Percentiles rank a stretch among this genome's conserved stretches.
Conservation (phyloP, 768 basidiomycete species). For the Boletus reticulatus region DNA sequence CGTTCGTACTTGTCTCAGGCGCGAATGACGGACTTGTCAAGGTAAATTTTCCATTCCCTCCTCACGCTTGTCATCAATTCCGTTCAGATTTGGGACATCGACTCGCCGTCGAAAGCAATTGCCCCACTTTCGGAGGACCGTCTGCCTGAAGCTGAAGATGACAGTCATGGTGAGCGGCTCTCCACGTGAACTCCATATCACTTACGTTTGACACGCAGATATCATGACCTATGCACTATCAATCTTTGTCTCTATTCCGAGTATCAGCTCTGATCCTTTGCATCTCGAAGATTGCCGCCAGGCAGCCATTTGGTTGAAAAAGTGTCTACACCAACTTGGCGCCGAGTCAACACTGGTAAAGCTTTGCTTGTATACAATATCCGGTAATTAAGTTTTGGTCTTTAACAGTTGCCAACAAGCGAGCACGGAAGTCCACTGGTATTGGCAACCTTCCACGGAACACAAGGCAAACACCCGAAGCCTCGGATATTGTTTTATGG, state of each 20-base stretch:
- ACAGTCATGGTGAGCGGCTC: constrained; percentile 19
- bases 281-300: constrained; percentile 90
- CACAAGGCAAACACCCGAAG: constrained; percentile 53
- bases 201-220: constrained; percentile 39
- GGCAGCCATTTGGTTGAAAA: constrained; percentile 89
- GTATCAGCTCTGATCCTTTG: constrained; percentile 66
- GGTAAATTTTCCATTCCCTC: constrained; percentile 37
- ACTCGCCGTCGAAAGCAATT: constrained; percentile 17
- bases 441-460: constrained; percentile 80
- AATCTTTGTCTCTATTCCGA: constrained; percentile 85
- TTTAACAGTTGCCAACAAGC: constrained; percentile 65
- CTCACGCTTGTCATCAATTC: neutral
- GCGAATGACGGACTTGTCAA: constrained; percentile 87
- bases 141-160: constrained; percentile 12
- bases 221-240: constrained; percentile 76
- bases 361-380: neutral
- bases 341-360: constrained; percentile 75
- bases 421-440: constrained; percentile 85
- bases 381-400: neutral
- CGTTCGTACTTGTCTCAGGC: constrained; percentile 61
- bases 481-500: constrained; percentile 91
- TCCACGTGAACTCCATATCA: neutral
- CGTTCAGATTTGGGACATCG: constrained; percentile 54
- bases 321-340: constrained; percentile 84
- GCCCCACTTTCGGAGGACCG: neutral